Conservation (phyloP, 768 basidiomycete species). For the Suillus lakei region DNA sequence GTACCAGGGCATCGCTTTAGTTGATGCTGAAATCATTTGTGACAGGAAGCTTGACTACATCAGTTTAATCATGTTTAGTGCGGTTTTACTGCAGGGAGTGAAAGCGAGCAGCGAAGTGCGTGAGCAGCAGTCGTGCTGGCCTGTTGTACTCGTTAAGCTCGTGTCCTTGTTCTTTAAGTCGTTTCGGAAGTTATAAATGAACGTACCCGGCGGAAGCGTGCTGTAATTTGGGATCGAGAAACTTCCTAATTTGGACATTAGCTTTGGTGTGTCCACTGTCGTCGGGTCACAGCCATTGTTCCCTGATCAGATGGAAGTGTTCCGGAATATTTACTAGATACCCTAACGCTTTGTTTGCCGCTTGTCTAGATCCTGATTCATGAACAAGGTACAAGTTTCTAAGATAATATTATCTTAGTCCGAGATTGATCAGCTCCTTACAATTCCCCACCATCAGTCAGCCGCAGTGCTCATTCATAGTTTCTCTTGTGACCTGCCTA, state of each 20-base stretch:
- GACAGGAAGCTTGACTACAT: background rate
- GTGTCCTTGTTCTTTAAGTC: background rate
- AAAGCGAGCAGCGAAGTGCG: background rate
- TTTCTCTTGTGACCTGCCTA: too few species aligned
- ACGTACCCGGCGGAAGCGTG: slow-evolving; percentile 6
- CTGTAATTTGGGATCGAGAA: background rate
- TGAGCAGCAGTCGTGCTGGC: background rate
- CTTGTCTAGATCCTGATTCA: slow-evolving; percentile 14
- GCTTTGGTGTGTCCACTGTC: background rate
- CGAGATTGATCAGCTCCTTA: background rate
- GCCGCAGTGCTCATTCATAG: background rate
- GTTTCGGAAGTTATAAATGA: background rate
- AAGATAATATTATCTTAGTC: slow-evolving; percentile 16
- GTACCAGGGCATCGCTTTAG: background rate
- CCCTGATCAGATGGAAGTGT: background rate
- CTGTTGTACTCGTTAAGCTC: background rate
- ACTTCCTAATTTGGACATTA: background rate
- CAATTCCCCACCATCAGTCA: background rate
- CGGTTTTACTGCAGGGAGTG: background rate
- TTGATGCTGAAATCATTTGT: background rate
- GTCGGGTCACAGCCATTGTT: slow-evolving; percentile 6
- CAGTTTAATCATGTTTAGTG: background rate
- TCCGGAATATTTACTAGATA: slow-evolving; percentile 8
- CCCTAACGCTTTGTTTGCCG: slow-evolving; percentile 12
- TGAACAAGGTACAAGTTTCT: slow-evolving; percentile 15